phyloP scores from a whole-genome alignment of 176 grass and related monocot species.

The Cenchrus fungigraminus region DNA sequence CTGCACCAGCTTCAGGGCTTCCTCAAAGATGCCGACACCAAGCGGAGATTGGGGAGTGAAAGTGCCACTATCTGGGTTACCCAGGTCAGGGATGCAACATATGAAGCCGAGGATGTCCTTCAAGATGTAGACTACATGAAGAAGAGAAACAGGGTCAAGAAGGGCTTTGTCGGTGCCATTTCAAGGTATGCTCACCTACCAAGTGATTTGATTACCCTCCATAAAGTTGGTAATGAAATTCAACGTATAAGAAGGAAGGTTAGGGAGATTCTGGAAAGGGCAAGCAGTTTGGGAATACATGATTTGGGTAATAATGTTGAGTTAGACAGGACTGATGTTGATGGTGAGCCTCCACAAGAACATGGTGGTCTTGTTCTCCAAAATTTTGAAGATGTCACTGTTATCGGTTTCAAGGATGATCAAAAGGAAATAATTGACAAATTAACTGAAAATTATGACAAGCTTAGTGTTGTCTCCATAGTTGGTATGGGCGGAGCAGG shows the following conservation, averaged over 20 bases:
- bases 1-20: too few species aligned
- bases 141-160: slow-evolving; percentile 25
- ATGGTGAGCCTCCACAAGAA: neutral
- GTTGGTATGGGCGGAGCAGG: slow-evolving; percentile 41
- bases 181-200: slow-evolving; percentile 31
- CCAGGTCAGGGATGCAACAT: slow-evolving; percentile 8
- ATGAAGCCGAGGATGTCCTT: slow-evolving; percentile 26
- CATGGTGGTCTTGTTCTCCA: neutral
- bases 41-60: neutral
- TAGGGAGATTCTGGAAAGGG: neutral
- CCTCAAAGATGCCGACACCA: too few species aligned
- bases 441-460: neutral
- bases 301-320: neutral
- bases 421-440: neutral
- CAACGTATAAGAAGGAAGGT: neutral
- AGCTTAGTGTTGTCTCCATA: slow-evolving; percentile 23
- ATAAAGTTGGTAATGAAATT: slow-evolving; percentile 27
- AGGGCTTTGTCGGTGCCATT: neutral
- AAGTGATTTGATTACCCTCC: slow-evolving; percentile 23
- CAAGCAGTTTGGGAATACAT: neutral
- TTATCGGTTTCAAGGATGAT: slow-evolving; percentile 37
- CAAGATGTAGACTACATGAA: neutral
- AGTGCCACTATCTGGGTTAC: neutral
- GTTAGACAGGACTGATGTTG: neutral
- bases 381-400: neutral